These are phyloP conservation scores for Stevia rebaudiana DNA, from an alignment of 140 eudicot species.

Conservation along the genomic window DNA sequence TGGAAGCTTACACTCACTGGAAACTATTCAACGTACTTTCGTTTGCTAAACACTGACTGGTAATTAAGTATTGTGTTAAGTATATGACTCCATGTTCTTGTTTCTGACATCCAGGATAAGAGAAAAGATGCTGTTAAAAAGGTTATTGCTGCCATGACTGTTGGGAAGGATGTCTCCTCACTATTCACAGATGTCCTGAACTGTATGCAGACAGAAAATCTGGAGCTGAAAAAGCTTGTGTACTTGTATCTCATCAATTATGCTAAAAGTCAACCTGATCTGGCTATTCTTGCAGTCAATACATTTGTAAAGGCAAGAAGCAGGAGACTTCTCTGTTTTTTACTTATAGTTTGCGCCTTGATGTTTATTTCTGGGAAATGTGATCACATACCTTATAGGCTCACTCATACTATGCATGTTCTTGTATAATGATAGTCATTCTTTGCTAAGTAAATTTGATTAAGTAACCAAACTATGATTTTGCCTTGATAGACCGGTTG, in stretches of 20 bases:
- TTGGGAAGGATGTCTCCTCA: slow-evolving; percentile 97
- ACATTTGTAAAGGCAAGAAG: slow-evolving; percentile 88
- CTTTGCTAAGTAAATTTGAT: background rate
- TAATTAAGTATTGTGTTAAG: background rate
- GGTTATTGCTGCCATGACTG: slow-evolving; percentile 99
- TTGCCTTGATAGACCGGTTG: background rate
- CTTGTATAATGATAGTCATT: background rate
- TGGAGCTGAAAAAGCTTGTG: slow-evolving; percentile 97
- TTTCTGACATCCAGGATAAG: slow-evolving; percentile 63
- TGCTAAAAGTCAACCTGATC: slow-evolving; percentile 95
- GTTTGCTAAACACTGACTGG: background rate
- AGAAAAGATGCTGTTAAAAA: slow-evolving; percentile 97
- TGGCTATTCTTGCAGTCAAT: slow-evolving; percentile 94
- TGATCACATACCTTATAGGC: slow-evolving; percentile 2
- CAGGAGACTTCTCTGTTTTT: slow-evolving; percentile 5
- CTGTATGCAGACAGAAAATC: slow-evolving; percentile 96
- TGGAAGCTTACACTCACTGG: slow-evolving; percentile 1
- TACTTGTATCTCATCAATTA: slow-evolving; percentile 95
- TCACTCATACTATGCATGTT: slow-evolving; percentile 8
- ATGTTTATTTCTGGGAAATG: background rate
- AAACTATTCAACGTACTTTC: background rate
- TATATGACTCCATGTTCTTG: background rate
- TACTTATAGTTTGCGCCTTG: slow-evolving; percentile 15
- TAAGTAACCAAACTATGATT: slow-evolving; percentile 1
- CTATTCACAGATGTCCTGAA: slow-evolving; percentile 95